Evolutionary conservation across 2,329 filamentous ascomycete genomes (phyloP).

Genomic region (Aspergillus sojae): DNA sequence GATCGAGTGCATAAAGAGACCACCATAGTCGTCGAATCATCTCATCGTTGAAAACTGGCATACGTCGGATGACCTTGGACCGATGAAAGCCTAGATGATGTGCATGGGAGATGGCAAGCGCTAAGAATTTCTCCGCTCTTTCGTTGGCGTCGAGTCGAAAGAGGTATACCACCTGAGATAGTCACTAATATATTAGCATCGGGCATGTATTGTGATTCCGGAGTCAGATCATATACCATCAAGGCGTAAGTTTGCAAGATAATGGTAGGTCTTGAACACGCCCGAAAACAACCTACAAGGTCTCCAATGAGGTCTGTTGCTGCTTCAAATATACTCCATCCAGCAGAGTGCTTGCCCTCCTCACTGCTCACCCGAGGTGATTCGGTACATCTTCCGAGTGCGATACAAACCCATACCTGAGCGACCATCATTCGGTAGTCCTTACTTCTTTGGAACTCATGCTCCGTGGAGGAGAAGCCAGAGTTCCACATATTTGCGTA

Average conservation of each 20-base stretch:
- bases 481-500: slow-evolving; percentile 18
- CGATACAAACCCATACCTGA: slow-evolving; percentile 23
- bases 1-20: slow-evolving; percentile 30
- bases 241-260: slow-evolving; percentile 21
- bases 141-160: slow-evolving; percentile 20
- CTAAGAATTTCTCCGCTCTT: slow-evolving; percentile 18
- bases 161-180: slow-evolving; percentile 23
- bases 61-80: slow-evolving; percentile 16
- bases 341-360: slow-evolving; percentile 24
- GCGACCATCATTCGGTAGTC: slow-evolving; percentile 17
- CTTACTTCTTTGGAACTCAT: not conserved
- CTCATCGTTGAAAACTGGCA: slow-evolving; percentile 22
- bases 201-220: not conserved
- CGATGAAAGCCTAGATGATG: slow-evolving; percentile 28
- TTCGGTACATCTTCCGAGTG: slow-evolving; percentile 27
- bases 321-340: slow-evolving; percentile 28
- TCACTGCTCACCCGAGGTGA: slow-evolving; percentile 17
- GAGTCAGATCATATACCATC: slow-evolving; percentile 15
- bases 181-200: not conserved
- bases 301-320: slow-evolving; percentile 24
- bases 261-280: slow-evolving; percentile 18
- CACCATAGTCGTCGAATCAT: slow-evolving; percentile 34
- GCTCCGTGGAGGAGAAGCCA: not conserved
- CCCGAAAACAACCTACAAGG: slow-evolving; percentile 17
- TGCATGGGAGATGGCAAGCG: slow-evolving; percentile 23